phyloP scores from a whole-genome alignment of 2,329 filamentous ascomycete species.

The Xylariaceae sp. region DNA sequence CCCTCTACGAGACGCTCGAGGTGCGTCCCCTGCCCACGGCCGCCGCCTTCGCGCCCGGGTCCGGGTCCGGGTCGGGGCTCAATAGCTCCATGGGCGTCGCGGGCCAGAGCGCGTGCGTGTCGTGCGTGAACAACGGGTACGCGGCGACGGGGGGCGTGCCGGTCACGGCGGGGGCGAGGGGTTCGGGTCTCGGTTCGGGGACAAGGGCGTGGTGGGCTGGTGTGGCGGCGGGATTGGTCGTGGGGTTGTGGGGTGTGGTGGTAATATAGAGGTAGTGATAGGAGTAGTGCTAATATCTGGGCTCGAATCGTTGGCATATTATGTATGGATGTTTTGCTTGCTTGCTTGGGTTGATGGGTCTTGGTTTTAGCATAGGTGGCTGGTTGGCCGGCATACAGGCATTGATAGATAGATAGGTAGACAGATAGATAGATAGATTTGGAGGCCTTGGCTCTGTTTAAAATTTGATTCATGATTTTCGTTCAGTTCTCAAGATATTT shows the following conservation, averaged over 20 bases:
- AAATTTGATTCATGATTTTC: no score
- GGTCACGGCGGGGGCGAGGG: background rate
- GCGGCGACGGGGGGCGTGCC: background rate
- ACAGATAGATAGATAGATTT: no score
- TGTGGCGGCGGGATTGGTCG: no score
- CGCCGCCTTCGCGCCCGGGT: background rate
- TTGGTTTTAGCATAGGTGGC: no score
- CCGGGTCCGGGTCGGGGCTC: background rate
- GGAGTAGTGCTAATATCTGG: background rate
- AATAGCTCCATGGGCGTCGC: background rate
- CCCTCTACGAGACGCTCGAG: conserved; percentile 22
- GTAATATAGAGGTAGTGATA: no score
- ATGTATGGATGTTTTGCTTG: no score
- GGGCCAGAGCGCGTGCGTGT: background rate
- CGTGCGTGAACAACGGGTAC: background rate
- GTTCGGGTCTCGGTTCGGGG: background rate
- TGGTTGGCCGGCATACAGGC: no score
- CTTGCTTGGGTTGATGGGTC: no score
- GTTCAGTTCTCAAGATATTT: no score
- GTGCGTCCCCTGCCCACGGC: conserved; percentile 1
- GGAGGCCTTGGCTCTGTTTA: no score
- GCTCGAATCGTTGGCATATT: background rate
- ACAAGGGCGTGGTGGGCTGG: no score
- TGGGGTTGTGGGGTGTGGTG: background rate
- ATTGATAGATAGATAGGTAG: no score